Conservation (phyloP, 179 eudicot genomes). For the Drosera spatulata region DNA sequence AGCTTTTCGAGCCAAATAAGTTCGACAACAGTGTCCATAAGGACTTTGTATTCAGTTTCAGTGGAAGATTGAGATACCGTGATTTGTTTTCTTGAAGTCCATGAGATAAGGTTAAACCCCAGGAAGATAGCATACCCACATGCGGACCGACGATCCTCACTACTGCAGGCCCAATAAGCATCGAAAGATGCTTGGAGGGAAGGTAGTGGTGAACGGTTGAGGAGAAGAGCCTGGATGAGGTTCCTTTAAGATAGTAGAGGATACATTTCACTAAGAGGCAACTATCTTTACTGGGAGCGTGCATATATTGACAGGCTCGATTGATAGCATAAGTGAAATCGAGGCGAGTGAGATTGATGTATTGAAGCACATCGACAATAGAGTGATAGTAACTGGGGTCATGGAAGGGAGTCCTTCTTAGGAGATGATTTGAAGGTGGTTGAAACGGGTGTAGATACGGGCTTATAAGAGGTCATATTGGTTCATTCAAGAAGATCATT, state of each 20-base stretch:
- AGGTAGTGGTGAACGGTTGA: background rate
- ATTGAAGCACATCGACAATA: too few species aligned
- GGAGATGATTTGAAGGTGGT: too few species aligned
- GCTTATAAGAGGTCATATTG: too few species aligned
- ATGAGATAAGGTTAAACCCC: background rate
- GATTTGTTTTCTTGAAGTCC: background rate
- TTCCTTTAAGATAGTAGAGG: background rate
- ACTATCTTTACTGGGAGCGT: too few species aligned
- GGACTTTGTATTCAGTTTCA: background rate
- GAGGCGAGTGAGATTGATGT: too few species aligned
- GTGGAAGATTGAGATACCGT: background rate
- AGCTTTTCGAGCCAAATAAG: background rate
- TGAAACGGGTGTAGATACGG: too few species aligned
- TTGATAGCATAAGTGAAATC: too few species aligned
- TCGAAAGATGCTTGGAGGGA: background rate
- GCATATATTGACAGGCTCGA: too few species aligned
- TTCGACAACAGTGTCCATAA: background rate
- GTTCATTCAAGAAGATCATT: too few species aligned
- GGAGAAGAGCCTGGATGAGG: background rate
- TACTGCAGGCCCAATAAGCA: conserved; percentile 1
- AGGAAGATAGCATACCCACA: background rate
- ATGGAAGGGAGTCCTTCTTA: too few species aligned
- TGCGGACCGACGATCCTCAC: background rate
- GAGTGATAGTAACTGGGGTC: too few species aligned
- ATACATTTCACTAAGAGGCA: background rate